Percentiles rank a stretch among this genome's conserved stretches.
Conservation (phyloP, 441 rosid genomes). For the Flueggea neowawraea region DNA sequence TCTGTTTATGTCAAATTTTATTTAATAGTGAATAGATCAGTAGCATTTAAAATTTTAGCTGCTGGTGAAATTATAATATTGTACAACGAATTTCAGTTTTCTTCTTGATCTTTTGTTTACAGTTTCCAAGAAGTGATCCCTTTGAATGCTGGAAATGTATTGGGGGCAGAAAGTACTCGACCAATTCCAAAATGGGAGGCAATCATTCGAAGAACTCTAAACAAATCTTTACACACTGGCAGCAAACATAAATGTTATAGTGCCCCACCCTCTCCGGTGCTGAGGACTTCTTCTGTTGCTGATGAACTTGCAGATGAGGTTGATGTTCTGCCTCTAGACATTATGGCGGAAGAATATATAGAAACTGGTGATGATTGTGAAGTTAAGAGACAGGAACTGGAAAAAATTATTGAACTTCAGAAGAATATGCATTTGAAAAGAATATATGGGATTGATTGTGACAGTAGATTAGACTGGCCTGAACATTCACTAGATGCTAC, state of each 20-base stretch:
- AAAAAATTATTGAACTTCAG: conserved; percentile 22
- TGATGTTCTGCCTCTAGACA: conserved; percentile 43
- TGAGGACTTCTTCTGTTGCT: conserved; percentile 69
- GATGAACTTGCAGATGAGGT: conserved; percentile 69
- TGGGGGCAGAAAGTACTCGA: conserved; percentile 89
- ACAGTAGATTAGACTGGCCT: conserved; percentile 73
- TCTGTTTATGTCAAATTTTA: too few species aligned
- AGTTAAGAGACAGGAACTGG: conserved; percentile 21
- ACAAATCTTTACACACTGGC: conserved; percentile 56
- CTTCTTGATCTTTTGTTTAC: conserved; percentile 7
- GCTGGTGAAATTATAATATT: not conserved
- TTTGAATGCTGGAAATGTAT: conserved; percentile 89
- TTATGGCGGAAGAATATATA: conserved; percentile 31
- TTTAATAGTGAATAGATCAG: too few species aligned
- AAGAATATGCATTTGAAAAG: conserved; percentile 41
- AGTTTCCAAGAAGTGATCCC: conserved; percentile 99
- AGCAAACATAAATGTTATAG: conserved; percentile 72
- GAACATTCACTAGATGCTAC: conserved; percentile 71
- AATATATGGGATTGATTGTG: conserved; percentile 40
- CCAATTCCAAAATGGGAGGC: conserved; percentile 96
- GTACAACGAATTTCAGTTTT: conserved; percentile 2
- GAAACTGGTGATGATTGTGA: conserved; percentile 21
- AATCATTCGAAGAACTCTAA: conserved; percentile 77
- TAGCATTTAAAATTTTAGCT: too few species aligned
- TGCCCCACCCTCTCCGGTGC: conserved; percentile 87